Evolutionary conservation across 2,329 filamentous ascomycete species (phyloP), one percentile per base, ranked within the genome.

Genomic region (Fusarium sp.): DNA sequence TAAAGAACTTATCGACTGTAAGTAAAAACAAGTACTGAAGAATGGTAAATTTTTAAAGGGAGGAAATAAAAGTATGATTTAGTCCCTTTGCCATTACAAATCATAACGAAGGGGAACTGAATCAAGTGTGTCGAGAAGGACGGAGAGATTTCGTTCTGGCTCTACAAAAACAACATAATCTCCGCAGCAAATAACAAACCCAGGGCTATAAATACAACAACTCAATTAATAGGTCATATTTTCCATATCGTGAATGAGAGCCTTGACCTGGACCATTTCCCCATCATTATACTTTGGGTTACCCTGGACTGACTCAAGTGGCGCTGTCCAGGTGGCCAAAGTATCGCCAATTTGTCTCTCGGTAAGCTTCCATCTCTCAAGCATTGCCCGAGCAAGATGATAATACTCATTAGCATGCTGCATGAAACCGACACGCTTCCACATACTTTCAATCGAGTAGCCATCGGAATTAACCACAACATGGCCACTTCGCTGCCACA

Each of bases 381-480:
- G 49, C 37, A 52, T 52, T 2, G 37, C 37, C 0, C 37, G 43
- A 7, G 25, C 37, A 43, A 52, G 37, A 32, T 43, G 49, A 14
- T 43, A 22, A 6, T 43, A 43, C 5, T 51, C 48, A 13, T 51
- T 6, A 1, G 48, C 35, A 3, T 51, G 15, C 7, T 41, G 48
- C 48, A 51, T 51, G 2, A 41, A 51, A 0, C 48, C 37, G 6
- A 43, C 4, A 0, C 48, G 48, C 9, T 51, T 19, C 48, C 48
- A 51, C n/a, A 30, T 25, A 14, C 4, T 4, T 4, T 40, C 23
- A 30, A 9, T 2, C 1, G 6, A 13, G n/a, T 17, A 17, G 7
- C 3, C 7, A 3, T 41, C 35, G 3, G 35, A 22, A 32, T 13
- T n/a, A 6, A 9, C 2, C 5, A 13, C 15, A 0, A 3, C 3